phyloP scores from a whole-genome alignment of 2,329 filamentous ascomycete species.

The Plectosphaerella plurivora region DNA sequence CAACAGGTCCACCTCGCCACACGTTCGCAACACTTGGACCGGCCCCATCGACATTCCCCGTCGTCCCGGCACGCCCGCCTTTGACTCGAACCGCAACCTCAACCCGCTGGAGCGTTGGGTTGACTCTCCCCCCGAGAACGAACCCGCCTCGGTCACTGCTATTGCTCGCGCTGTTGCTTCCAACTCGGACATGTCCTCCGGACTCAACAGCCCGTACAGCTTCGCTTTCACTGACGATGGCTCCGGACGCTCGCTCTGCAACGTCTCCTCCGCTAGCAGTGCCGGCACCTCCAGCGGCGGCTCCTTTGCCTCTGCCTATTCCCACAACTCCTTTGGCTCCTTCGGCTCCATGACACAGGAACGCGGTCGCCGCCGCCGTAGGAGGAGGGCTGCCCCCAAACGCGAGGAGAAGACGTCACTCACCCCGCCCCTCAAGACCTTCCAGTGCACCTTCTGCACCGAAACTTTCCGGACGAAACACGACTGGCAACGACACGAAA shows the following conservation, averaged over 20 bases:
- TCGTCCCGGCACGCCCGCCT: constrained; percentile 49
- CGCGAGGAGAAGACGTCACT: constrained; percentile 31
- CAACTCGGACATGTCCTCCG: constrained; percentile 46
- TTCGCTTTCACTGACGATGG: constrained; percentile 58
- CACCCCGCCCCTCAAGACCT: constrained; percentile 46
- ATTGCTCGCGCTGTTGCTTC: constrained; percentile 55
- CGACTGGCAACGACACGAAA: constrained; percentile 69
- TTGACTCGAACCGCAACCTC: constrained; percentile 38
- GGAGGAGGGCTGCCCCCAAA: constrained; percentile 37
- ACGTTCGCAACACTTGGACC: constrained; percentile 54
- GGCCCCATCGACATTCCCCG: constrained; percentile 71
- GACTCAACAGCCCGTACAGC: constrained; percentile 53
- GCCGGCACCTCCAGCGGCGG: constrained; percentile 55
- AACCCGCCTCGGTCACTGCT: constrained; percentile 54
- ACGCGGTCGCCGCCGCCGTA: constrained; percentile 44
- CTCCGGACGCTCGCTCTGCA: constrained; percentile 52
- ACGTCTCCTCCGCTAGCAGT: constrained; percentile 57
- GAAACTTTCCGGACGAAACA: constrained; percentile 65
- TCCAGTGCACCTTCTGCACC: constrained; percentile 66
- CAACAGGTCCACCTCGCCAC: constrained; percentile 65
- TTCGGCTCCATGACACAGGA: constrained; percentile 39
- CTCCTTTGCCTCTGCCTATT: constrained; percentile 56
- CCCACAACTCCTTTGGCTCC: constrained; percentile 53
- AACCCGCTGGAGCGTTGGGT: constrained; percentile 56
- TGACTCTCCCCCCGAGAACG: constrained; percentile 55